Conservation (phyloP, 176 grass and related monocot genomes). For the Zea luxurians region DNA sequence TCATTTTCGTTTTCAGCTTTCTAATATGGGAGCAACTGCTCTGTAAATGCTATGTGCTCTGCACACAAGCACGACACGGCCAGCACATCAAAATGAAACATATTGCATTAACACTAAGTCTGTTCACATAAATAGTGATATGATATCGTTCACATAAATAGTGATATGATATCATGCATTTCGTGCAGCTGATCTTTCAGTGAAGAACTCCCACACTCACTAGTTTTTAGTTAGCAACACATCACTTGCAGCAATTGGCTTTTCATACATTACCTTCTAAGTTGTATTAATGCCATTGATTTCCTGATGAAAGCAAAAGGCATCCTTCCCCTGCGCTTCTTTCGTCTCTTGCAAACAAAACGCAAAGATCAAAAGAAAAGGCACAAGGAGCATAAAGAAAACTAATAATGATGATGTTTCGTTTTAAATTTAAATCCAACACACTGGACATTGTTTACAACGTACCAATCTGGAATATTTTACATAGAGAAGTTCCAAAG, state of each 20-base stretch:
- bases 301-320: conserved; percentile 54
- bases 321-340: conserved; percentile 68
- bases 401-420: conserved; percentile 34
- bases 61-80: background rate
- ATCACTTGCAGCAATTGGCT: conserved; percentile 38
- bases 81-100: background rate
- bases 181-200: conserved; percentile 22
- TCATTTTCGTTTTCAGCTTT: background rate
- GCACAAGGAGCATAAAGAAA: conserved; percentile 43
- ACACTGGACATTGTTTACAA: conserved; percentile 58
- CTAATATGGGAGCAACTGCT: background rate
- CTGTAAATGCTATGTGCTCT: background rate
- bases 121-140: conserved; percentile 8
- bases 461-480: conserved; percentile 65
- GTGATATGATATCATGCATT: background rate
- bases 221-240: conserved; percentile 36
- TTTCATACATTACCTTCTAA: conserved; percentile 56
- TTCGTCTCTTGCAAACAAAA: conserved; percentile 98
- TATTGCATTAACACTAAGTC: background rate
- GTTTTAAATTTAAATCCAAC: conserved; percentile 63
- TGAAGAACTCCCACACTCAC: background rate
- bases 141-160: background rate
- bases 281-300: conserved; percentile 50
- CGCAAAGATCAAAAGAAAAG: conserved; percentile 89
- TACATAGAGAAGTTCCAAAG: conserved; percentile 71